Percentiles rank a stretch among this genome's conserved stretches.
Evolutionary conservation across 441 rosid species (phyloP).

Genomic region (Macaranga tanarius): DNA sequence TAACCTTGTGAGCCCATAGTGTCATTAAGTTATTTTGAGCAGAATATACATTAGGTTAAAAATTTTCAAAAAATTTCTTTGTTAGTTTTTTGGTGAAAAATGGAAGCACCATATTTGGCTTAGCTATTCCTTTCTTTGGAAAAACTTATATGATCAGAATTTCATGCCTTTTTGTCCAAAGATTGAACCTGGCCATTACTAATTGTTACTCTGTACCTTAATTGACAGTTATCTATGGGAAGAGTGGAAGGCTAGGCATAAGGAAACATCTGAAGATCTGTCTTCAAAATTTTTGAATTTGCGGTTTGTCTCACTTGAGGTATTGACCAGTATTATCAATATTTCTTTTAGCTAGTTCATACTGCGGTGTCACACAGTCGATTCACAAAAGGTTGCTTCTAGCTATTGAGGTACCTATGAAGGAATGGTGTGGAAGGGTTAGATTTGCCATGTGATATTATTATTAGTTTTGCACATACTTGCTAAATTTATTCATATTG

Average conservation of each 20-base stretch:
- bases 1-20: too few species aligned
- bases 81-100: not conserved
- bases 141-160: too few species aligned
- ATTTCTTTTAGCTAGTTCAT: not conserved
- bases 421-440: conserved; percentile 4
- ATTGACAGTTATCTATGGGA: conserved; percentile 66
- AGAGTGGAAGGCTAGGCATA: conserved; percentile 74
- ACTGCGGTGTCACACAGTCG: conserved; percentile 1
- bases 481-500: not conserved
- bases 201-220: conserved; percentile 17
- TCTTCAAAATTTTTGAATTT: conserved; percentile 45
- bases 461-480: not conserved
- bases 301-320: conserved; percentile 70
- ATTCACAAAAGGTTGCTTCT: not conserved
- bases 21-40: too few species aligned
- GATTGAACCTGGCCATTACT: not conserved
- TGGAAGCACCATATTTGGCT: not conserved
- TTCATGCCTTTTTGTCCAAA: conserved; percentile 1
- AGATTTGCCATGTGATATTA: conserved; percentile 1
- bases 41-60: too few species aligned
- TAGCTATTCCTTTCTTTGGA: not conserved
- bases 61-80: not conserved
- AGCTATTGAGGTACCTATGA: conserved; percentile 14
- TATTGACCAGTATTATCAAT: conserved; percentile 29
- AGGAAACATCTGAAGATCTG: conserved; percentile 38